A percentile compares a stretch with the other conserved stretches of the same genome.
phyloP scores from a whole-genome alignment of 768 basidiomycete species.

The Amanita rubescens region DNA sequence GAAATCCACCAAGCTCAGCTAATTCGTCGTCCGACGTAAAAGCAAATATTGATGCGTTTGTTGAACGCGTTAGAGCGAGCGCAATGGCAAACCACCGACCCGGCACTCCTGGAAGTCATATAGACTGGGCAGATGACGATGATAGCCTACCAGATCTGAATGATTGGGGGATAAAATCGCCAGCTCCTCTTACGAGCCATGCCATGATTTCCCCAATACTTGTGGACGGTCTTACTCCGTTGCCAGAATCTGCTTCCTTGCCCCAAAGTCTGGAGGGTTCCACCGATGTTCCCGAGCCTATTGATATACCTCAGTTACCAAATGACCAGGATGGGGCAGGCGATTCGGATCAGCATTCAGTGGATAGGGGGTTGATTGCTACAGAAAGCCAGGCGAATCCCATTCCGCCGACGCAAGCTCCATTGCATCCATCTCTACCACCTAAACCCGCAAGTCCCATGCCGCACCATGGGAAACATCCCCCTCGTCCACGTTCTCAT shows the following conservation, averaged over 20 bases:
- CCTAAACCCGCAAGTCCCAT: constrained; percentile 8
- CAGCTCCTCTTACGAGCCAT: constrained; percentile 21
- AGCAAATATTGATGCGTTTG: constrained; percentile 66
- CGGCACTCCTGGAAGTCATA: constrained; percentile 67
- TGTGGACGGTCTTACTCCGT: constrained; percentile 51
- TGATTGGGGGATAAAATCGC: constrained; percentile 71
- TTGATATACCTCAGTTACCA: neutral
- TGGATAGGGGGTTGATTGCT: too few species aligned
- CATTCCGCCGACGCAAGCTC: constrained; percentile 4
- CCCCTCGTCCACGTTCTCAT: constrained; percentile 9
- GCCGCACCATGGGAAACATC: constrained; percentile 7
- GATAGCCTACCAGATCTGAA: constrained; percentile 76
- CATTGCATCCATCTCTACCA: constrained; percentile 14
- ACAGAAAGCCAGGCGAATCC: neutral
- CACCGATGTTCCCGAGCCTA: neutral
- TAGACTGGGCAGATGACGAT: constrained; percentile 90
- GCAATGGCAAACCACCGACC: constrained; percentile 66
- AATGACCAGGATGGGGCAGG: neutral
- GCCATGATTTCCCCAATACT: constrained; percentile 63
- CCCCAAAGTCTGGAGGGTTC: neutral
- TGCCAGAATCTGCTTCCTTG: constrained; percentile 29
- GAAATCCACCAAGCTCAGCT: neutral
- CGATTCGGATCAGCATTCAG: neutral
- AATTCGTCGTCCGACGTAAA: constrained; percentile 37
- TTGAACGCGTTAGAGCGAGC: constrained; percentile 67